phyloP scores from a whole-genome alignment of 805 yeast species.

The Candida stauntonica region DNA sequence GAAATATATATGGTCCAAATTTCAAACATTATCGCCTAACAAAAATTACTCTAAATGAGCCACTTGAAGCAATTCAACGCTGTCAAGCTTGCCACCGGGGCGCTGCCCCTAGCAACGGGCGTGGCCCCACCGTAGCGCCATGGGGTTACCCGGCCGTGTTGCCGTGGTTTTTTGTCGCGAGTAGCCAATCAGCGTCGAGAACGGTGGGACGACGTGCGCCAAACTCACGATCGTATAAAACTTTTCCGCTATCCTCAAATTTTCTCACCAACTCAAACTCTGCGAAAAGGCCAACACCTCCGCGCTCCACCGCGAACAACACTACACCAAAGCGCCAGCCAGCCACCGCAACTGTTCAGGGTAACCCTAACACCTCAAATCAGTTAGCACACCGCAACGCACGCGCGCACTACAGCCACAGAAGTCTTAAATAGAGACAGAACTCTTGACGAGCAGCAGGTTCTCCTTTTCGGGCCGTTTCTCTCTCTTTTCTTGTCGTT shows the following conservation, averaged over 20 bases:
- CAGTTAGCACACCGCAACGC: not conserved
- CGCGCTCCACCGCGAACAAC: not conserved
- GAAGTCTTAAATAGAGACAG: too few relatives aligned
- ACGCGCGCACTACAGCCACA: not conserved
- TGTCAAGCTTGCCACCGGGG: not conserved
- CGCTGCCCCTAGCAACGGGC: constrained; percentile 11
- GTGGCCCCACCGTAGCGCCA: constrained; percentile 2
- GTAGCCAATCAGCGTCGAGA: constrained; percentile 8
- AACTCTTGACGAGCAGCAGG: too few relatives aligned
- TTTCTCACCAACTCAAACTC: not conserved
- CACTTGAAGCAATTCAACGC: not conserved
- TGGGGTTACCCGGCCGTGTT: constrained; percentile 13
- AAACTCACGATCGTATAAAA: constrained; percentile 1
- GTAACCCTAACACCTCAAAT: not conserved
- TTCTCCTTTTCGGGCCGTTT: not conserved
- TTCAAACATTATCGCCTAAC: not conserved
- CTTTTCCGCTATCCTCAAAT: constrained; percentile 2
- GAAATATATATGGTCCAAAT: not conserved
- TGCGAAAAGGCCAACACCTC: not conserved
- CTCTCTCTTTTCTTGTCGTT: not conserved
- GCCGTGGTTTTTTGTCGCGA: constrained; percentile 5
- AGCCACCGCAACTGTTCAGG: not conserved
- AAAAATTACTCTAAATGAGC: not conserved
- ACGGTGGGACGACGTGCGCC: not conserved
- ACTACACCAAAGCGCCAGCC: not conserved